Percentiles rank a stretch among this genome's conserved stretches.
phyloP scores from a whole-genome alignment of 2,329 filamentous ascomycete species.

The Calonectria pteridis region DNA sequence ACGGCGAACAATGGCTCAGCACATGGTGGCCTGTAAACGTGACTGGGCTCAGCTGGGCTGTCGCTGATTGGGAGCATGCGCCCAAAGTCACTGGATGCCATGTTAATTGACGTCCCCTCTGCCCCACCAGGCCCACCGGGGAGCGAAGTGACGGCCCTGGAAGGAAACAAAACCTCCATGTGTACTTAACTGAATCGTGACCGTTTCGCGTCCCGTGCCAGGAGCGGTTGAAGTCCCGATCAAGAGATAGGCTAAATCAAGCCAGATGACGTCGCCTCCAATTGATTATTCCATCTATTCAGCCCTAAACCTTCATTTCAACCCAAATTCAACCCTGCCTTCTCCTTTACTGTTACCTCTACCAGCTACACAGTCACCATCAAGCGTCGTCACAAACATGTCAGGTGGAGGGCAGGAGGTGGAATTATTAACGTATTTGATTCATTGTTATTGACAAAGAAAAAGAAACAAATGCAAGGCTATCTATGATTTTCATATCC shows the following conservation, averaged over 20 bases:
- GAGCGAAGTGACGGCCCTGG: not conserved
- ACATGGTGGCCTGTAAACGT: not conserved
- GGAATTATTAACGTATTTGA: not conserved
- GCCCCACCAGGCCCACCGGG: constrained; percentile 23
- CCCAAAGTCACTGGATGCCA: constrained; percentile 41
- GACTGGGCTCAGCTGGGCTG: not conserved
- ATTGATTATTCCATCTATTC: not conserved
- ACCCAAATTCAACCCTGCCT: not conserved
- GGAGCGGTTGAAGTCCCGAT: not conserved
- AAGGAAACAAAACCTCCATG: constrained; percentile 6
- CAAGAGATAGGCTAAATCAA: constrained; percentile 4
- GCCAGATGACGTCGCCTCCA: constrained; percentile 3
- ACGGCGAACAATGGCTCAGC: not conserved
- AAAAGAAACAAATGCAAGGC: constrained; percentile 3
- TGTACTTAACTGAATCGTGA: constrained; percentile 2
- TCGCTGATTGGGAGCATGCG: constrained; percentile 4
- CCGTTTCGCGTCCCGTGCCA: constrained; percentile 27
- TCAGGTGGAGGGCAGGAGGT: not conserved
- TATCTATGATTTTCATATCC: constrained; percentile 20
- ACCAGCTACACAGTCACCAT: not conserved
- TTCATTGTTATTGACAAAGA: not conserved
- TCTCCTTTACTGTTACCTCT: not conserved
- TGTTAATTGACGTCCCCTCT: constrained; percentile 31
- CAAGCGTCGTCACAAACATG: not conserved
- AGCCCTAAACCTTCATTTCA: not conserved